Percentiles rank a stretch among this genome's conserved stretches.
phyloP scores from a whole-genome alignment of 2,329 filamentous ascomycete species.

The Colletotrichum sojae region DNA sequence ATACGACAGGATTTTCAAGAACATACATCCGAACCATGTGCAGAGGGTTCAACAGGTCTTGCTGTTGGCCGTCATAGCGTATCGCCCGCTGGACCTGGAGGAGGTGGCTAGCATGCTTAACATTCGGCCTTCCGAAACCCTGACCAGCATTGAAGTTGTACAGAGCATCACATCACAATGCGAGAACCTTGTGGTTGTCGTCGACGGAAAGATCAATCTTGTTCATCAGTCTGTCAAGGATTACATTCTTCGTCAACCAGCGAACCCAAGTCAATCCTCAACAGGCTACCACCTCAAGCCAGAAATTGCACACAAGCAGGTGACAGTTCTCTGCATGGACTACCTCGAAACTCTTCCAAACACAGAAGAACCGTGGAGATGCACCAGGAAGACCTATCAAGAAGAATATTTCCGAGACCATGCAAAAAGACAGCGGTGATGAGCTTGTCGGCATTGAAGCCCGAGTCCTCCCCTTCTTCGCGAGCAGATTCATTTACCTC shows the following conservation, averaged over 20 bases:
- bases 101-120: not conserved
- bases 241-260: not conserved
- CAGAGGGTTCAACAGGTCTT: not conserved
- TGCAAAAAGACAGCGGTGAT: too few species aligned
- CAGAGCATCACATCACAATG: not conserved
- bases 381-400: too few species aligned
- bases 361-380: too few species aligned
- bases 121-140: not conserved
- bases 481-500: too few species aligned
- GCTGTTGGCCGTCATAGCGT: not conserved
- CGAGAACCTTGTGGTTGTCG: not conserved
- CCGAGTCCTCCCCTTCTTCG: too few species aligned
- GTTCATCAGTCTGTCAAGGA: not conserved
- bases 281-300: not conserved
- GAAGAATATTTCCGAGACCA: too few species aligned
- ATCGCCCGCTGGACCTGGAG: not conserved
- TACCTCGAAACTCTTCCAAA: not conserved
- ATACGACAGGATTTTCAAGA: not conserved
- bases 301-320: not conserved
- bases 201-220: not conserved
- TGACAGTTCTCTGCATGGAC: not conserved
- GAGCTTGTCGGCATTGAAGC: too few species aligned
- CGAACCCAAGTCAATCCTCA: not conserved
- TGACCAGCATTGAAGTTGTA: not conserved
- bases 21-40: not conserved